Base-by-base conservation (phyloP, 257 asterid genomes). In the Paulownia fortunei region DNA sequence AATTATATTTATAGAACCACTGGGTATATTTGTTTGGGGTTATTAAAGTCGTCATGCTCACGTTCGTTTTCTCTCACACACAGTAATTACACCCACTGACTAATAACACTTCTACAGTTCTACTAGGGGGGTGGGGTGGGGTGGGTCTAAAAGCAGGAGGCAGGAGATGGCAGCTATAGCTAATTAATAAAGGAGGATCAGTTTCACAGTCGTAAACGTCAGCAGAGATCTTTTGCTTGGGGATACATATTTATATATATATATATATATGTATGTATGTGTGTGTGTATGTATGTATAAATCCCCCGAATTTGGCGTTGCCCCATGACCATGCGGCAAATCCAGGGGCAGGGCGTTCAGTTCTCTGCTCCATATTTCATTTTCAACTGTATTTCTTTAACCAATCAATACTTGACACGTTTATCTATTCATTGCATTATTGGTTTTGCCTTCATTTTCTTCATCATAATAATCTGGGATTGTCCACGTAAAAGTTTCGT, bases 191-290 rank as follows among this genome's bases (percentile, higher is more conserved):
- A 41, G 23, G 70, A 36, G 32, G 16, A 36, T 64, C 70, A 64
- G 54, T 18, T 18, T 6, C 47, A 71, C 64, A 69, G 64, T 55
- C 4, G 21, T 1, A 6, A n/a, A 73, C 82, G 77, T 72, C 82
- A 82, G 39, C 85, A 56, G 9, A 82, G 13, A 78, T 78, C 83
- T 82, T 74, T 82, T 74, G 86, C 75, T 82, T 82, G 68, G 73
- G 36, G 49, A 37, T 5, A 39, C 71, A 51, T 18, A 39, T 64
- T 39, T 21, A 62, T 16, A 37, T 37, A 10, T 66, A 0, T 77
- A 24, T 21, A 6, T 19, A 21, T 19, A 1, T 52, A 59, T 27
- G 2, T 16, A 23, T 13, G 0, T 9, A 9, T 41, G 12, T 44
- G 5, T n/a, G n/a, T n/a, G n/a, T n/a, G n/a, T n/a, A n/a, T n/a